Evolutionary conservation across 768 basidiomycete species (phyloP), one percentile per base, ranked within the genome.

Genomic region (Boletus pseudopeckii): DNA sequence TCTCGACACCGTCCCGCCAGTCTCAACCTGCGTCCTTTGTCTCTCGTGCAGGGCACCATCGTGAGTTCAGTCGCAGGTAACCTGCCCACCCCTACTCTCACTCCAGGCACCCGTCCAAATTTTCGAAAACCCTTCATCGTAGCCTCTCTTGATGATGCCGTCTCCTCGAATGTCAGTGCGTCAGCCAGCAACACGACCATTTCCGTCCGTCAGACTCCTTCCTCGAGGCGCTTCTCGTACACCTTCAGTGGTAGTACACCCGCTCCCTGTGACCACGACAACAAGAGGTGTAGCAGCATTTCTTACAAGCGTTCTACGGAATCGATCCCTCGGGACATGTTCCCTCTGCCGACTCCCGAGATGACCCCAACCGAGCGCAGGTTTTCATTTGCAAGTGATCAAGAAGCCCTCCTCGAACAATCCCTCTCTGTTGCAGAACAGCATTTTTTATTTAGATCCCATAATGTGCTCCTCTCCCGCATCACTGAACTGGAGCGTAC

Each of bases 401-500:
- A 59, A 28, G 59, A 57, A 24, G 39, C 52, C 7, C 44, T 52
- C 32, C 45, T 52, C 42, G 65, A 74, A 28, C 72, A 80, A 56
- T 80, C 86, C 50, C 80, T 90, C 58, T 85, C 86, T 59, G 74
- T 75, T 53, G 83, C 82, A 67, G 89, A 92, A 69, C 88, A 90
- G 63, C 83, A 90, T 77, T 92, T 92, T 83, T 79, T 90, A 69
- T 83, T 85, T 72, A 88, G 88, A 66, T 88, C 86, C 54, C 90
- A 93, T 75, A 83, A 88, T 55, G 80, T 90, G 49, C 84, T 93
- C 58, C 78, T 92, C 55, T 81, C 85, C 62, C 84, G 90, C 57
- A 92, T 92, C 68, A 83, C 84, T 44, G 89, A 90, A 59, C 75
- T 93, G 57, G 90, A 93, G 70, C 81, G 82, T 59, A 81, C 85